A percentile compares a stretch with the other conserved stretches of the same genome.
phyloP scores from a whole-genome alignment of 108 stramenopile genomes.

The Nitzschia palea region DNA sequence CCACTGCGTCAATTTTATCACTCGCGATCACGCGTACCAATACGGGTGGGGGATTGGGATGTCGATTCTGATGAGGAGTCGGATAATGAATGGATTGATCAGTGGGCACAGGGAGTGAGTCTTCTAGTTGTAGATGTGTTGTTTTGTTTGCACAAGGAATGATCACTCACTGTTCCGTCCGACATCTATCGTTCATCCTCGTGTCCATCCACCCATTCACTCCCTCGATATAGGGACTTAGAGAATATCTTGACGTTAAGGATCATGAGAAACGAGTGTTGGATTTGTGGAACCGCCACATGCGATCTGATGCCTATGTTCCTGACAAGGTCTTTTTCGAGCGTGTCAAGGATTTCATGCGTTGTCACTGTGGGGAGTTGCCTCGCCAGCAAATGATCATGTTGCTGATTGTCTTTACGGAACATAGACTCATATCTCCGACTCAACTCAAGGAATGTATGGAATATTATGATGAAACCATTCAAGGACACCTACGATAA shows the following conservation, averaged over 20 bases:
- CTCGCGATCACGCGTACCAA: neutral
- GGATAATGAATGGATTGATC: conserved; percentile 5
- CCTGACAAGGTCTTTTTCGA: neutral
- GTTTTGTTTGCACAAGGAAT: neutral
- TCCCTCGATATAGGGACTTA: neutral
- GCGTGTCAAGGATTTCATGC: neutral
- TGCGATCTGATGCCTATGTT: neutral
- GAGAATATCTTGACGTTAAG: conserved; percentile 1
- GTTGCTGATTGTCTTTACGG: conserved; percentile 4
- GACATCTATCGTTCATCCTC: neutral
- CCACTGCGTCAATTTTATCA: conserved; percentile 5
- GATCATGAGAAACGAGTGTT: conserved; percentile 2
- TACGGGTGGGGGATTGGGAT: conserved; percentile 5
- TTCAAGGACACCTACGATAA: too few species aligned
- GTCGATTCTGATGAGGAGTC: conserved; percentile 17
- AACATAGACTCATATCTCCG: conserved; percentile 1
- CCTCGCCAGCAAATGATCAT: neutral
- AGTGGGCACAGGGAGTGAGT: conserved; percentile 1
- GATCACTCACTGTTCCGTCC: neutral
- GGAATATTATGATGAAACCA: neutral
- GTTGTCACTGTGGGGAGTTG: neutral
- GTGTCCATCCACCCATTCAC: neutral
- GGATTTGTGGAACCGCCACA: conserved; percentile 5
- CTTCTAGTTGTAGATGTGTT: neutral
- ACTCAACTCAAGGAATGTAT: neutral